A percentile compares a stretch with the other conserved stretches of the same genome.
phyloP scores from a whole-genome alignment of 2,329 filamentous ascomycete genomes.

The Fusarium tricinctum region DNA sequence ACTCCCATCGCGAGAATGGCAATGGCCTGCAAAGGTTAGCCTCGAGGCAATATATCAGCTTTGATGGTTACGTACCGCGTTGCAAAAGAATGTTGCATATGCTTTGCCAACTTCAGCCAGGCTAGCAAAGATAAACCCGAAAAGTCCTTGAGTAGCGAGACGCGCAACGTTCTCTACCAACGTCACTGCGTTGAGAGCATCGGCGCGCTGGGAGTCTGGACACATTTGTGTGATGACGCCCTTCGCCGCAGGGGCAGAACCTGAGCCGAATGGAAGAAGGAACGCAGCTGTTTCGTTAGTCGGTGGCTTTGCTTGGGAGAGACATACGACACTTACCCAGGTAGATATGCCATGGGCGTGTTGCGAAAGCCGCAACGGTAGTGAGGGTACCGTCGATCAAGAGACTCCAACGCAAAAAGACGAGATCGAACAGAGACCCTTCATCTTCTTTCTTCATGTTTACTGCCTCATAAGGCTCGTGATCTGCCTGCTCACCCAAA shows the following conservation, averaged over 20 bases:
- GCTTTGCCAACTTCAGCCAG: slow-evolving; percentile 72
- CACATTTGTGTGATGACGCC: slow-evolving; percentile 82
- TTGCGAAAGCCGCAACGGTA: slow-evolving; percentile 72
- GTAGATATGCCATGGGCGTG: slow-evolving; percentile 76
- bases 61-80: slow-evolving; percentile 63
- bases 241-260: slow-evolving; percentile 77
- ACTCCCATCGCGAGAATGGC: slow-evolving; percentile 61
- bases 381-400: slow-evolving; percentile 76
- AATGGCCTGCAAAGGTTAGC: slow-evolving; percentile 59
- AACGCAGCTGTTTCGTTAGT: slow-evolving; percentile 63
- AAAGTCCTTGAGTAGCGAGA: slow-evolving; percentile 73
- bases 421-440: slow-evolving; percentile 73
- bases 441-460: slow-evolving; percentile 57
- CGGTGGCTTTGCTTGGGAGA: rapidly evolving
- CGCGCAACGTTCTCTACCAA: slow-evolving; percentile 78
- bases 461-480: slow-evolving; percentile 59
- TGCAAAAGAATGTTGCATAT: slow-evolving; percentile 76
- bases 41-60: rapidly evolving
- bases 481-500: slow-evolving; percentile 57
- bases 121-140: slow-evolving; percentile 75
- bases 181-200: slow-evolving; percentile 77
- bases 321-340: slow-evolving; percentile 58
- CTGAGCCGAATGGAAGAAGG: slow-evolving; percentile 76
- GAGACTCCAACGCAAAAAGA: slow-evolving; percentile 76
- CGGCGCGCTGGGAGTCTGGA: slow-evolving; percentile 69